Conservation (phyloP, 116 monocot genomes). For the Dioscorea cayenensis region DNA sequence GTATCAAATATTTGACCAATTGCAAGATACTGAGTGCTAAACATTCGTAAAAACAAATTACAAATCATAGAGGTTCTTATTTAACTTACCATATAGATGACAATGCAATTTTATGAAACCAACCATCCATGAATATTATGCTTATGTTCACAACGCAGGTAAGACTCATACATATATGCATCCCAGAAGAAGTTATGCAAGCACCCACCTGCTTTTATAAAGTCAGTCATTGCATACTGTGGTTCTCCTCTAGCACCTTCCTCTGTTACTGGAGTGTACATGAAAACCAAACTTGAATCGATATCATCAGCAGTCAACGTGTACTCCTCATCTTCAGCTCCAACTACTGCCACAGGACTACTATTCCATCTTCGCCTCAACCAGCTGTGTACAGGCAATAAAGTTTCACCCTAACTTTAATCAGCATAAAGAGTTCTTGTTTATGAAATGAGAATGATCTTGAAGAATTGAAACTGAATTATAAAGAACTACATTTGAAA, state of each 20-base stretch:
- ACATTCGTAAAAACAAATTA: no score
- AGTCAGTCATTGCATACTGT: constrained; percentile 83
- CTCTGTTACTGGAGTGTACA: constrained; percentile 86
- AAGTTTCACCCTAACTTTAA: neutral
- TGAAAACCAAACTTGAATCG: constrained; percentile 80
- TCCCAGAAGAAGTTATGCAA: neutral
- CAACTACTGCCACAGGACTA: constrained; percentile 60
- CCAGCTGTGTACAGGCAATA: constrained; percentile 48
- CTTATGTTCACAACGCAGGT: no score
- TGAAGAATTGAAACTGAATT: neutral
- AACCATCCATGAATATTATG: no score
- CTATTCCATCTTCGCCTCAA: constrained; percentile 86
- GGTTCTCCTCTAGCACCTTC: constrained; percentile 83
- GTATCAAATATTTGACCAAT: no score
- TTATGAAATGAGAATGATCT: neutral
- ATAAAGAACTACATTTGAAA: neutral
- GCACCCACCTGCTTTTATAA: constrained; percentile 76
- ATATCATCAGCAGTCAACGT: constrained; percentile 67
- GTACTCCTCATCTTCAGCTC: constrained; percentile 85
- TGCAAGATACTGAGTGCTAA: no score
- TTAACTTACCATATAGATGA: no score
- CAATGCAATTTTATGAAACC: no score
- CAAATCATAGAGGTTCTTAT: no score
- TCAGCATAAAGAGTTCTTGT: neutral
- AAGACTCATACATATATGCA: no score